phyloP scores from a whole-genome alignment of 345 rosid species.

The Nephelium lappaceum region DNA sequence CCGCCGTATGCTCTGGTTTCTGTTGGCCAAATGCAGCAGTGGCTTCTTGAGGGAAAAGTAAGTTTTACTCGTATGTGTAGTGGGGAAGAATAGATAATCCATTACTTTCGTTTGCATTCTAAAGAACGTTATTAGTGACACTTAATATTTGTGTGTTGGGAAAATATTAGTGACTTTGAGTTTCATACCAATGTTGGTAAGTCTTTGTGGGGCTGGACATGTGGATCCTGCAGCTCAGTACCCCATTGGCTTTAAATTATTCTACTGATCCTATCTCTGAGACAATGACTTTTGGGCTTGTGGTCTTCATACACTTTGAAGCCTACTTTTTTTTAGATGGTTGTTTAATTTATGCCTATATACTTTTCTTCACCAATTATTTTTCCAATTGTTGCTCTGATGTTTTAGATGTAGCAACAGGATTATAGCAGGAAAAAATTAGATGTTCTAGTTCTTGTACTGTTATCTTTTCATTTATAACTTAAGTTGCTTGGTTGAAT shows the following conservation, averaged over 20 bases:
- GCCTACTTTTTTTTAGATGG: slow-evolving; percentile 10
- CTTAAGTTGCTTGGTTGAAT: slow-evolving; percentile 8
- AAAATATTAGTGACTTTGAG: slow-evolving; percentile 28
- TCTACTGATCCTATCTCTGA: slow-evolving; percentile 13
- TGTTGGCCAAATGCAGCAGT: slow-evolving; percentile 27
- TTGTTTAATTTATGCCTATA: slow-evolving; percentile 12
- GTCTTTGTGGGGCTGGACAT: slow-evolving; percentile 27
- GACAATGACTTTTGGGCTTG: slow-evolving; percentile 8
- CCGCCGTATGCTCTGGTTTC: slow-evolving; percentile 17
- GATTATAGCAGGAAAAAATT: neutral
- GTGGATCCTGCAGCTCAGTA: slow-evolving; percentile 26
- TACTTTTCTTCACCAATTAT: neutral
- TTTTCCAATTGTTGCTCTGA: slow-evolving; percentile 3
- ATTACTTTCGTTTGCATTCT: slow-evolving; percentile 33
- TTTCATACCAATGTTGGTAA: slow-evolving; percentile 34
- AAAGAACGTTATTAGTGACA: slow-evolving; percentile 25
- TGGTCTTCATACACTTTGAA: slow-evolving; percentile 8
- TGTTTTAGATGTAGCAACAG: neutral
- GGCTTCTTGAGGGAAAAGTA: slow-evolving; percentile 50
- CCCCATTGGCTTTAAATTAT: slow-evolving; percentile 23
- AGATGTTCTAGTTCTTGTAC: neutral
- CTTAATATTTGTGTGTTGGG: slow-evolving; percentile 40
- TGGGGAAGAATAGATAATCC: slow-evolving; percentile 29
- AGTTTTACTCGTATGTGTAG: slow-evolving; percentile 45
- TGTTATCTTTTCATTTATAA: slow-evolving; percentile 1